Evolutionary conservation across 805 yeast genomes (phyloP).

Genomic region (Metschnikowia chrysomelidarum): DNA sequence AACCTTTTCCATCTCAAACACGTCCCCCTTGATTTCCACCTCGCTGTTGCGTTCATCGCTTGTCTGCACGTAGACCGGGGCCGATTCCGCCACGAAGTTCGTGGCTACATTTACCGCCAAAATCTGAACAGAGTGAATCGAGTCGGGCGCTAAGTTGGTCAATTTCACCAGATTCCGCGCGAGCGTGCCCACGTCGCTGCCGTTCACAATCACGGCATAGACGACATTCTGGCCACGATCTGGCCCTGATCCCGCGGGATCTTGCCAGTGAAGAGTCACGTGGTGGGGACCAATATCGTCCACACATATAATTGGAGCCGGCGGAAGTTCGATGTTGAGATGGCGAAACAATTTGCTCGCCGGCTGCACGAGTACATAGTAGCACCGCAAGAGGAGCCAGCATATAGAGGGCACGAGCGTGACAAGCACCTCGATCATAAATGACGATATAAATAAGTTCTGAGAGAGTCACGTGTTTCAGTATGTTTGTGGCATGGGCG

Average conservation of each 20-base stretch:
- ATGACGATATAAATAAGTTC: too few species aligned
- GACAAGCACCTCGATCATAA: slow-evolving; percentile 35
- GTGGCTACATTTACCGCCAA: slow-evolving; percentile 36
- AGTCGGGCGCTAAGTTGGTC: slow-evolving; percentile 26
- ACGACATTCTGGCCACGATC: slow-evolving; percentile 32
- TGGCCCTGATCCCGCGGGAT: slow-evolving; percentile 10
- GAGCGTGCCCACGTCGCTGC: slow-evolving; percentile 35
- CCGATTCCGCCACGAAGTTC: slow-evolving; percentile 34
- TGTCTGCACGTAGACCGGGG: slow-evolving; percentile 34
- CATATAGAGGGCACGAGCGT: slow-evolving; percentile 33
- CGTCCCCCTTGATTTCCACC: too few species aligned
- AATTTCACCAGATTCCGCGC: slow-evolving; percentile 35
- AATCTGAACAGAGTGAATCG: slow-evolving; percentile 35
- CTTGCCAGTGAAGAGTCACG: slow-evolving; percentile 51
- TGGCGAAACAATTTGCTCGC: slow-evolving; percentile 45
- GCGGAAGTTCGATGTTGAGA: slow-evolving; percentile 54
- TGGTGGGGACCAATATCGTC: slow-evolving; percentile 48
- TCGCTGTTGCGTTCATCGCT: neutral
- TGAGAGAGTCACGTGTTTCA: too few species aligned
- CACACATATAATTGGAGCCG: slow-evolving; percentile 51
- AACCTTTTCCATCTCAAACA: too few species aligned
- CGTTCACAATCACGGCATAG: slow-evolving; percentile 35
- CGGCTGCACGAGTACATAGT: slow-evolving; percentile 41
- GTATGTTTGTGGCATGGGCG: too few species aligned
- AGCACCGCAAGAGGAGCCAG: slow-evolving; percentile 42